Evolutionary conservation across 495 filamentous ascomycete genomes (phyloP).

Genomic region (Hypoxylon crocopeplum): DNA sequence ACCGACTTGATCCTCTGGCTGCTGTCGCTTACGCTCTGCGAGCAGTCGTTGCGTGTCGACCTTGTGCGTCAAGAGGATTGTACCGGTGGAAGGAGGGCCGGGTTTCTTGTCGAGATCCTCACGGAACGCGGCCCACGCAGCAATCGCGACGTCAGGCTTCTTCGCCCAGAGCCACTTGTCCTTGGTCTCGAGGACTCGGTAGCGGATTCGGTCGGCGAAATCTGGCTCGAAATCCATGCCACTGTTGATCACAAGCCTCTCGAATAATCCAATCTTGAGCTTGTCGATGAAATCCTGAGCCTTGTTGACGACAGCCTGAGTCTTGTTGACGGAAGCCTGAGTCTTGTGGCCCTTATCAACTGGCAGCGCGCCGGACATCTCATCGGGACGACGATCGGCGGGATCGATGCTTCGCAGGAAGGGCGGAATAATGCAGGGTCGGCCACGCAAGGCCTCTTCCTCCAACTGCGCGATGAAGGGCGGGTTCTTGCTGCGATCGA

Average conservation of each 20-base stretch:
- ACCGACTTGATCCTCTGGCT: neutral
- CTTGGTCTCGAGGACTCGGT: conserved; percentile 3
- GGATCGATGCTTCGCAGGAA: neutral
- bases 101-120: neutral
- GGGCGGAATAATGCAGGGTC: neutral
- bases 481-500: neutral
- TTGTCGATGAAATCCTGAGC: neutral
- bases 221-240: neutral
- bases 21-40: neutral
- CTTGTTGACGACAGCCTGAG: neutral
- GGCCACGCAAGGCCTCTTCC: neutral
- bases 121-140: conserved; percentile 9
- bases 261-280: neutral
- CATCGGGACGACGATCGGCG: neutral
- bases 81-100: neutral
- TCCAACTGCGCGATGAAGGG: neutral
- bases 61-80: conserved; percentile 10
- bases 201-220: neutral
- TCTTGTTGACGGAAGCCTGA: neutral
- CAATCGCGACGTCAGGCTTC: neutral
- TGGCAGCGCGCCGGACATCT: conserved; percentile 17
- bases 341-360: neutral
- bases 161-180: neutral
- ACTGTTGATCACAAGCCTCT: neutral
- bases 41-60: conserved; percentile 9